phyloP scores from a whole-genome alignment of 106 monocot species.

The Cymbidium sinense region DNA sequence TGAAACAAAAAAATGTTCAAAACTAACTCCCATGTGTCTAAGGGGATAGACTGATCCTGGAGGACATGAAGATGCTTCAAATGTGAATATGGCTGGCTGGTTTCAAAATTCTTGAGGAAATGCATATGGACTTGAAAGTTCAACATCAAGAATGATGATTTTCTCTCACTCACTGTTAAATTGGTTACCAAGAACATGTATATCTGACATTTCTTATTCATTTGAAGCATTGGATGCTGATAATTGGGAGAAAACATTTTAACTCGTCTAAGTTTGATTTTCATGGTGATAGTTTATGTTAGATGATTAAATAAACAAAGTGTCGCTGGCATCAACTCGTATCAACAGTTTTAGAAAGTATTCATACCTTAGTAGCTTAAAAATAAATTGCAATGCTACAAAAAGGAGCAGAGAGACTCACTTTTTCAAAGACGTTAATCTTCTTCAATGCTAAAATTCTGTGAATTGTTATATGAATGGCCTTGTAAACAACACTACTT shows the following conservation, averaged over 20 bases:
- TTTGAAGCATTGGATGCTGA: too few relatives aligned
- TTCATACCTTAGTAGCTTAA: constrained; percentile 1
- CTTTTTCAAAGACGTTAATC: constrained; percentile 96
- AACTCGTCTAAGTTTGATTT: not conserved
- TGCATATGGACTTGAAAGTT: not conserved
- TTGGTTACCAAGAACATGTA: not conserved
- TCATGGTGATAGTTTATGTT: not conserved
- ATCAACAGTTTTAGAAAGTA: not conserved
- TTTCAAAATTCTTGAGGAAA: not conserved
- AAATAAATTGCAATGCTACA: not conserved
- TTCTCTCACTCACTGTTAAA: not conserved
- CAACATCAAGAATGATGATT: not conserved
- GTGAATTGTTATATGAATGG: constrained; percentile 77
- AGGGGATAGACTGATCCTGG: not conserved
- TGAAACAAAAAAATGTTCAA: too few relatives aligned
- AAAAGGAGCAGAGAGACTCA: constrained; percentile 21
- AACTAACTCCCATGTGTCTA: not conserved
- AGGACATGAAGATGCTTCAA: not conserved
- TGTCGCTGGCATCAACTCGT: not conserved
- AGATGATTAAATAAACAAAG: not conserved
- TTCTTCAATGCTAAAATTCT: constrained; percentile 82
- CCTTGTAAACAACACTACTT: constrained; percentile 92
- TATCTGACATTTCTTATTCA: not conserved
- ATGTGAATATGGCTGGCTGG: not conserved
- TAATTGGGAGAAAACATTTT: not conserved